Conservation (phyloP, 106 monocot genomes). For the Narthecium ossifragum region DNA sequence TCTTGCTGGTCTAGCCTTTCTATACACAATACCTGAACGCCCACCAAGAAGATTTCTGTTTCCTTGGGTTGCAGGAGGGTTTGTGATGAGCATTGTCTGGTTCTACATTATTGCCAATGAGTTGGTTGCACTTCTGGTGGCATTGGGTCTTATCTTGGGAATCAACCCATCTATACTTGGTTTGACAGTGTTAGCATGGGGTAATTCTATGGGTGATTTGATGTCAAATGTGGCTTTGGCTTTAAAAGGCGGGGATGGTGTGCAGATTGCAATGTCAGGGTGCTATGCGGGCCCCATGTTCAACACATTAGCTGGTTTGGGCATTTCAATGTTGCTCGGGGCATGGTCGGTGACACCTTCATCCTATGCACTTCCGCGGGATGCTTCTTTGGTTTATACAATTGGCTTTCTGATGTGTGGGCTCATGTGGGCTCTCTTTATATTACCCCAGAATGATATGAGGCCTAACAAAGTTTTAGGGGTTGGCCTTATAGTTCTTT, state of each 20-base stretch:
- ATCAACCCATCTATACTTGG: conserved; percentile 90
- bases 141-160: conserved; percentile 69
- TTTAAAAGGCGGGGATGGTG: conserved; percentile 75
- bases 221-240: conserved; percentile 88
- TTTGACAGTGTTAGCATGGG: conserved; percentile 93
- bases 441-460: conserved; percentile 40
- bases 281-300: conserved; percentile 99
- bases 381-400: conserved; percentile 59
- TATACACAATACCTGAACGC: conserved; percentile 41
- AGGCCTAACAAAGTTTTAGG: conserved; percentile 30
- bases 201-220: conserved; percentile 98
- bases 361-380: conserved; percentile 56
- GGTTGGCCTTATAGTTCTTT: conserved; percentile 38
- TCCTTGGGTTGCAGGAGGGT: conserved; percentile 95
- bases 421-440: conserved; percentile 40
- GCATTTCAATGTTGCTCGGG: conserved; percentile 66
- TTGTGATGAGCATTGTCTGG: conserved; percentile 90
- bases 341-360: conserved; percentile 47
- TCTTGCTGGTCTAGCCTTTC: conserved; percentile 45
- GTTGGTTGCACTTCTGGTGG: conserved; percentile 74
- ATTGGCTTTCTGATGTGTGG: conserved; percentile 49
- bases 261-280: conserved; percentile 96
- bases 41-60: conserved; percentile 73
- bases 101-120: conserved; percentile 92
- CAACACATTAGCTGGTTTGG: conserved; percentile 90